phyloP scores from a whole-genome alignment of 2,329 filamentous ascomycete species.

The Microdochium trichocladiopsis region DNA sequence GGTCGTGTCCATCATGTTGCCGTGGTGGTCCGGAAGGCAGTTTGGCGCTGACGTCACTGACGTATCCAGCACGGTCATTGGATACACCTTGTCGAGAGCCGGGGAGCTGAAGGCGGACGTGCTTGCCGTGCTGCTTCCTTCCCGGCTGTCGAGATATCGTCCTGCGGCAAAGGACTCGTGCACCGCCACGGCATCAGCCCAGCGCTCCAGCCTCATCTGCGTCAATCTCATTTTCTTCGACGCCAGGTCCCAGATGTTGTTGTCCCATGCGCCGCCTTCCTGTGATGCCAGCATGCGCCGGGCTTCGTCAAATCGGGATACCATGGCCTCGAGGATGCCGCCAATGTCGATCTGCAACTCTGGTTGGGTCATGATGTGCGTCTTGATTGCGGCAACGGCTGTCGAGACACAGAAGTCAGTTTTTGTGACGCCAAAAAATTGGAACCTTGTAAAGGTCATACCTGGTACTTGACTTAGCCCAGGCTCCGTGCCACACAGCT shows the following conservation, averaged over 20 bases:
- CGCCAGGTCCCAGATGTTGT: constrained; percentile 40
- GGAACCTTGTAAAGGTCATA: not conserved
- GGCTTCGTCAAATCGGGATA: constrained; percentile 34
- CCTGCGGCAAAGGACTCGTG: too few relatives aligned
- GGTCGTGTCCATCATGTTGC: not conserved
- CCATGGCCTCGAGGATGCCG: constrained; percentile 32
- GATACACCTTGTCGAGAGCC: not conserved
- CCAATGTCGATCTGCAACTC: constrained; percentile 37
- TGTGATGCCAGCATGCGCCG: constrained; percentile 11
- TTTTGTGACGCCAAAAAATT: constrained; percentile 18
- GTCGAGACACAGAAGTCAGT: constrained; percentile 21
- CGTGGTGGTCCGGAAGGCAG: too few relatives aligned
- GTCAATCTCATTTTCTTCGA: constrained; percentile 39
- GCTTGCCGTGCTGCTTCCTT: not conserved
- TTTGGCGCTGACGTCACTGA: too few relatives aligned
- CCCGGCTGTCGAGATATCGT: not conserved
- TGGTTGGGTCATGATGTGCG: constrained; percentile 33
- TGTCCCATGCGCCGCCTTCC: constrained; percentile 26
- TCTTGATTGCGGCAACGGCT: constrained; percentile 31
- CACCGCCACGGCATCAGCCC: constrained; percentile 34
- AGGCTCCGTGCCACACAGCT: constrained; percentile 30
- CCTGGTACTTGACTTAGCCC: not conserved
- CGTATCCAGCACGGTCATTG: not conserved
- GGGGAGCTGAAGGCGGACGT: not conserved
- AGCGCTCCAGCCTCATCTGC: constrained; percentile 36